Evolutionary conservation across 106 monocot species (phyloP).

Genomic region (Dioscorea zingiberensis): DNA sequence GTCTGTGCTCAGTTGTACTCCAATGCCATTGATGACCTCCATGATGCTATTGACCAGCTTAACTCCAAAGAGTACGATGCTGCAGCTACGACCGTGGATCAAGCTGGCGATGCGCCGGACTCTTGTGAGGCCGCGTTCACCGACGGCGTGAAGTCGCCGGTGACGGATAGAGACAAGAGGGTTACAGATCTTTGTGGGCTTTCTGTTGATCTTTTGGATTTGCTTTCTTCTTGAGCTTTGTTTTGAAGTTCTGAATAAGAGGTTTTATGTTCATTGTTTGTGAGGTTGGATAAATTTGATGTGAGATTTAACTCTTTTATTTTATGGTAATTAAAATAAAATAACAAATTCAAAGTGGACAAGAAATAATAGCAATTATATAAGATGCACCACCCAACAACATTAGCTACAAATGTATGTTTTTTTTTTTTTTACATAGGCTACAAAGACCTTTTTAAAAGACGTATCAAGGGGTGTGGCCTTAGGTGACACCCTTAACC

Average conservation of each 20-base stretch:
- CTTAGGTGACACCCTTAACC: too few relatives aligned
- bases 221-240: not conserved
- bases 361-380: too few relatives aligned
- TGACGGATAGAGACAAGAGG: not conserved
- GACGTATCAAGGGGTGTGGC: too few relatives aligned
- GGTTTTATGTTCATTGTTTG: too few relatives aligned
- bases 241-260: not conserved
- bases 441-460: too few relatives aligned
- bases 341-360: too few relatives aligned
- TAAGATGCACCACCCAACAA: too few relatives aligned
- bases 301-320: too few relatives aligned
- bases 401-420: too few relatives aligned
- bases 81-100: not conserved
- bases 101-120: not conserved
- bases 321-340: too few relatives aligned
- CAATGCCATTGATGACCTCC: conserved; percentile 6
- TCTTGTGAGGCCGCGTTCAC: not conserved
- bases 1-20: not conserved
- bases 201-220: not conserved
- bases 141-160: not conserved
- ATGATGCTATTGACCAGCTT: not conserved
- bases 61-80: not conserved
- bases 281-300: too few relatives aligned
- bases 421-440: too few relatives aligned
- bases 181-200: conserved; percentile 3